A percentile compares a stretch with the other conserved stretches of the same genome.
These are phyloP conservation scores for Clathrus columnatus DNA, from an alignment of 768 basidiomycete species.

Conservation along the genomic window DNA sequence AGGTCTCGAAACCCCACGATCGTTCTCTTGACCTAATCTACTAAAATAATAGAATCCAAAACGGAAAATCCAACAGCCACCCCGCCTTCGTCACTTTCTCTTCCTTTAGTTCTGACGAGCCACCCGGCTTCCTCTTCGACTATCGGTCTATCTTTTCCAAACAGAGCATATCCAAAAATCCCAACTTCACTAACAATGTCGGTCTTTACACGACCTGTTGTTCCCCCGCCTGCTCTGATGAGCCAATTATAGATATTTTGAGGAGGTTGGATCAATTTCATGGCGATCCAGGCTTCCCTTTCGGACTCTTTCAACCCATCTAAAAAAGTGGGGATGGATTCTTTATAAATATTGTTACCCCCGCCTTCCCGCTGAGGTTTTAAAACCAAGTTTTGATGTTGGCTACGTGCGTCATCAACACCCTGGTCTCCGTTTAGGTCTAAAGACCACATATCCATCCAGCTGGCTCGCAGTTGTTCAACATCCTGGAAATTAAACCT, in stretches of 20 bases:
- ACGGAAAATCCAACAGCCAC: constrained; percentile 79
- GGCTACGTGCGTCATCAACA: constrained; percentile 41
- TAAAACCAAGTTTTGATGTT: constrained; percentile 59
- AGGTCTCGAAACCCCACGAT: constrained; percentile 19
- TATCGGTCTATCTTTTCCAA: constrained; percentile 39
- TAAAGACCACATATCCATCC: constrained; percentile 87
- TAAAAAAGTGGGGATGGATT: constrained; percentile 70
- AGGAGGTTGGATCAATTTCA: constrained; percentile 86
- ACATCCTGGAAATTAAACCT: constrained; percentile 33
- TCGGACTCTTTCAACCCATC: constrained; percentile 49
- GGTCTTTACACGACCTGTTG: constrained; percentile 38
- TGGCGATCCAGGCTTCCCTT: constrained; percentile 87
- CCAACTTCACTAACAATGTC: constrained; percentile 88
- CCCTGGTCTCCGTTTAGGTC: constrained; percentile 31
- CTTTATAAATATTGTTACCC: constrained; percentile 91
- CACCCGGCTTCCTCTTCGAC: constrained; percentile 69
- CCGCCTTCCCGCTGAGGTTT: constrained; percentile 99
- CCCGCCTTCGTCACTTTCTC: constrained; percentile 87
- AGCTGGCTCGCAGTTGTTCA: constrained; percentile 56
- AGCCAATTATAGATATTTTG: constrained; percentile 60
- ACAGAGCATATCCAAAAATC: constrained; percentile 83
- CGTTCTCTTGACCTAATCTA: constrained; percentile 40
- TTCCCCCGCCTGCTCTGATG: constrained; percentile 52
- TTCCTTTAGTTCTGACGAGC: constrained; percentile 83
- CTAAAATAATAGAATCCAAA: constrained; percentile 58